Conservation (phyloP, 257 asterid genomes). For the Cinchona pubescens region DNA sequence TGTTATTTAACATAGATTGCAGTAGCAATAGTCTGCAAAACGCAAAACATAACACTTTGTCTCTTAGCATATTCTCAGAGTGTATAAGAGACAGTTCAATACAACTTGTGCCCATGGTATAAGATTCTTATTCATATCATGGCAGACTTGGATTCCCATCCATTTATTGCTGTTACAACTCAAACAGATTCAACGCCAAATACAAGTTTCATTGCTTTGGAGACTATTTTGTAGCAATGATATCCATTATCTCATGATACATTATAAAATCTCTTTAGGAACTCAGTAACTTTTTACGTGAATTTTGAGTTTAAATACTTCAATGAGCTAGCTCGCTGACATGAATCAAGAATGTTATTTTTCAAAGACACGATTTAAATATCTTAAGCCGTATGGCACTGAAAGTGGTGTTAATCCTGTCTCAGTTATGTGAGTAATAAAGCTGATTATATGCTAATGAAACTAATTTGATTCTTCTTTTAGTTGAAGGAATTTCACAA, state of each 20-base stretch:
- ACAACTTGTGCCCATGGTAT: neutral
- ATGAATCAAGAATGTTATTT: neutral
- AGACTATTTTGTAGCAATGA: neutral
- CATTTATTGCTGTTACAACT: no score
- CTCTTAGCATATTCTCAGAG: constrained; percentile 17
- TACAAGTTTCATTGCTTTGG: neutral
- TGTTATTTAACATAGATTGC: constrained; percentile 58
- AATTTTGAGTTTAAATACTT: neutral
- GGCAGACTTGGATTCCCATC: neutral
- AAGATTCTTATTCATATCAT: neutral
- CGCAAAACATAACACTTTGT: constrained; percentile 17
- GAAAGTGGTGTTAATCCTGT: neutral
- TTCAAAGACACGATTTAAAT: neutral
- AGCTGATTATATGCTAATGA: no score
- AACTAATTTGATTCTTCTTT: neutral
- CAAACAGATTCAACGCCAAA: constrained; percentile 3
- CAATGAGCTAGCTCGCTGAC: neutral
- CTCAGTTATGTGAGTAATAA: neutral
- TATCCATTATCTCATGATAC: neutral
- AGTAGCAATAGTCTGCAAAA: constrained; percentile 49
- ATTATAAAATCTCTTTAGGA: neutral
- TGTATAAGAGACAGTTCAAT: constrained; percentile 6
- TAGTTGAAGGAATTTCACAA: neutral
- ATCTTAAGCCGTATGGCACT: neutral
- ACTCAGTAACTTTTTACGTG: neutral